phyloP scores from a whole-genome alignment of 495 filamentous ascomycete genomes.

The Podospora anserina region DNA sequence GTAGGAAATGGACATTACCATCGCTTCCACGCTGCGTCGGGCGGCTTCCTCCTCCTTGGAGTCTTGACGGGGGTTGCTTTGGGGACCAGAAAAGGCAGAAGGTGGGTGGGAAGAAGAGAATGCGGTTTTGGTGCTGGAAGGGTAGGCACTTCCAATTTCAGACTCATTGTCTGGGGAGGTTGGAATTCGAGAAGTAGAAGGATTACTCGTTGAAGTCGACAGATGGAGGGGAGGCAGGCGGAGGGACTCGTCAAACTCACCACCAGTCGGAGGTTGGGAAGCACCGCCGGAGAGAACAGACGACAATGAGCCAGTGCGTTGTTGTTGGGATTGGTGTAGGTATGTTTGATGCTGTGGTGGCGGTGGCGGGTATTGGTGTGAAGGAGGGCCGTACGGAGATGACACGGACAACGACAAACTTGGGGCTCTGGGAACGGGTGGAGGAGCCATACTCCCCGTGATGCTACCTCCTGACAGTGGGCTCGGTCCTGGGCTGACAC shows the following conservation, averaged over 20 bases:
- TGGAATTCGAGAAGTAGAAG: slow-evolving; percentile 36
- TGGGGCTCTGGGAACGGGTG: background rate
- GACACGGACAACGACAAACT: background rate
- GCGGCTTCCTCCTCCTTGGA: background rate
- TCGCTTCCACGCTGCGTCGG: slow-evolving; percentile 55
- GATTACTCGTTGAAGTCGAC: background rate
- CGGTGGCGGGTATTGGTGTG: background rate
- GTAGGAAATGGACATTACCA: slow-evolving; percentile 70
- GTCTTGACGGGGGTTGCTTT: background rate
- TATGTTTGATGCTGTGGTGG: background rate
- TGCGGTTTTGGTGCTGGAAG: background rate
- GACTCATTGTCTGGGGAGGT: background rate
- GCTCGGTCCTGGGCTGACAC: slow-evolving; percentile 8
- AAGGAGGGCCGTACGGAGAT: slow-evolving; percentile 1
- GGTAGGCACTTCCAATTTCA: background rate
- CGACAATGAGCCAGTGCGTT: background rate
- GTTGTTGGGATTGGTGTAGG: background rate
- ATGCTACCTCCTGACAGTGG: background rate
- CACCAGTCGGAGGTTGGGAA: slow-evolving; percentile 4
- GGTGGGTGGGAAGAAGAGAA: background rate
- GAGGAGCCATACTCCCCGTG: slow-evolving; percentile 6
- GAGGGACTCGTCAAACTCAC: slow-evolving; percentile 43
- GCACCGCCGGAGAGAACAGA: background rate
- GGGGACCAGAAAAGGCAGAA: background rate
- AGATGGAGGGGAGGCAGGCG: slow-evolving; percentile 59